A percentile compares a stretch with the other conserved stretches of the same genome.
Evolutionary conservation across 768 basidiomycete genomes (phyloP).

Genomic region (Tylopilus subfusipes): DNA sequence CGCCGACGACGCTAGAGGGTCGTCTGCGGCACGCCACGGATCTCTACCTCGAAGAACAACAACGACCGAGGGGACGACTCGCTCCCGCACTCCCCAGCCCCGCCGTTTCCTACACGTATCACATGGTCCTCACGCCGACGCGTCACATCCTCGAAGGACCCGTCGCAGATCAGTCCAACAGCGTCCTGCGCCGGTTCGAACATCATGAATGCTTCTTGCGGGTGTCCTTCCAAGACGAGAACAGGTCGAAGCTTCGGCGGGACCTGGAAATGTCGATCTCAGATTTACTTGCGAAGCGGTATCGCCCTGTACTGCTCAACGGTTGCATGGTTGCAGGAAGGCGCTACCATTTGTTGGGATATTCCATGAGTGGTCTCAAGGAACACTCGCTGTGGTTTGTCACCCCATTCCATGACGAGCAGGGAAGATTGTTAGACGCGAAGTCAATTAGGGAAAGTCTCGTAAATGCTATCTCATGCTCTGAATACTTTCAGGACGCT

Average conservation of each 20-base stretch:
- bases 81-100: conserved; percentile 17
- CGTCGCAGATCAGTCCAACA: conserved; percentile 36
- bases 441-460: conserved; percentile 31
- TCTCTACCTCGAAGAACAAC: conserved; percentile 23
- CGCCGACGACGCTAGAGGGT: conserved; percentile 8
- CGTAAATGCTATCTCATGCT: conserved; percentile 19
- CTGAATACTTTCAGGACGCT: background rate
- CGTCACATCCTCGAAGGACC: conserved; percentile 39
- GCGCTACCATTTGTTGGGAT: conserved; percentile 44
- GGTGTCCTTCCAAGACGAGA: conserved; percentile 48
- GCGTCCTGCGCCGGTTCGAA: conserved; percentile 35
- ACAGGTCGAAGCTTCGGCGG: conserved; percentile 35
- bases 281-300: conserved; percentile 33
- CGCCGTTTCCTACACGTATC: conserved; percentile 33
- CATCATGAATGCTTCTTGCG: conserved; percentile 44
- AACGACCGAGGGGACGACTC: conserved; percentile 24
- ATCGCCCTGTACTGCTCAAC: conserved; percentile 30
- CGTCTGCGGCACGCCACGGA: conserved; percentile 17
- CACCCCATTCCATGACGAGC: conserved; percentile 35
- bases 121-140: conserved; percentile 40
- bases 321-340: conserved; percentile 44
- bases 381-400: conserved; percentile 51
- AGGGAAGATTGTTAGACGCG: conserved; percentile 25
- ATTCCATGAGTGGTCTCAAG: conserved; percentile 51
- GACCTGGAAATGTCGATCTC: conserved; percentile 31